Percentiles rank a stretch among this genome's conserved stretches.
These are phyloP conservation scores for Dryadomyces sulphureus DNA, from an alignment of 2,329 filamentous ascomycete species.

Conservation along the genomic window DNA sequence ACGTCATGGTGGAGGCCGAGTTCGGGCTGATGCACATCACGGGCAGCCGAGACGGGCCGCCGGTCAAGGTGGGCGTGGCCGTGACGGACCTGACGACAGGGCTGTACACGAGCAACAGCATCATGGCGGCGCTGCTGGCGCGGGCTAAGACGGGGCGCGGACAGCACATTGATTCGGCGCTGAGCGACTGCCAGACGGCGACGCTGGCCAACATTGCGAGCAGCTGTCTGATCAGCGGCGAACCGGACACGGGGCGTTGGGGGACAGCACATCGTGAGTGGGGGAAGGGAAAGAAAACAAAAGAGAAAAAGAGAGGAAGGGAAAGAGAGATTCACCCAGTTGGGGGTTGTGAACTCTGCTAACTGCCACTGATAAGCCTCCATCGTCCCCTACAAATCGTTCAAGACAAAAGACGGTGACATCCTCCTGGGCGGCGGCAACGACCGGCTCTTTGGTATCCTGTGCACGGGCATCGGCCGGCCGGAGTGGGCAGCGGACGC, in stretches of 20 bases:
- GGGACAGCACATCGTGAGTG: slow-evolving; percentile 80
- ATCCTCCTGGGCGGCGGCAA: slow-evolving; percentile 61
- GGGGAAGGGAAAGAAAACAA: too few species aligned
- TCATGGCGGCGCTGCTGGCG: slow-evolving; percentile 83
- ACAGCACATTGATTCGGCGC: slow-evolving; percentile 80
- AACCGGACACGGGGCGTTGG: slow-evolving; percentile 83
- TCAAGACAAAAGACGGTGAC: slow-evolving; percentile 56
- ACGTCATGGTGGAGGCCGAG: slow-evolving; percentile 98
- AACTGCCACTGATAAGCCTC: slow-evolving; percentile 42
- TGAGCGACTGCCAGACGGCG: slow-evolving; percentile 91
- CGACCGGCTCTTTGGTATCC: slow-evolving; percentile 49
- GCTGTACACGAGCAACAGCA: slow-evolving; percentile 84
- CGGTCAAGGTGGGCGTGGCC: slow-evolving; percentile 93
- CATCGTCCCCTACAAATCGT: slow-evolving; percentile 90
- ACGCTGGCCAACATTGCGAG: slow-evolving; percentile 92
- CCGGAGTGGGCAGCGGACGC: slow-evolving; percentile 46
- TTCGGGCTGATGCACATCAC: slow-evolving; percentile 99
- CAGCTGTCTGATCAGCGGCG: slow-evolving; percentile 73
- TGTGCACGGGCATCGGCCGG: slow-evolving; percentile 44
- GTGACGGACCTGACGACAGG: slow-evolving; percentile 94
- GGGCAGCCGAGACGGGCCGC: slow-evolving; percentile 70
- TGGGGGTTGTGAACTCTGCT: not conserved
- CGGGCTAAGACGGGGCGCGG: slow-evolving; percentile 62
- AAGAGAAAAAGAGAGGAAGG: too few species aligned
- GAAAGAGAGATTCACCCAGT: too few species aligned